Base-by-base conservation (phyloP, 345 rosid genomes). In the Arabidopsis arenosa region DNA sequence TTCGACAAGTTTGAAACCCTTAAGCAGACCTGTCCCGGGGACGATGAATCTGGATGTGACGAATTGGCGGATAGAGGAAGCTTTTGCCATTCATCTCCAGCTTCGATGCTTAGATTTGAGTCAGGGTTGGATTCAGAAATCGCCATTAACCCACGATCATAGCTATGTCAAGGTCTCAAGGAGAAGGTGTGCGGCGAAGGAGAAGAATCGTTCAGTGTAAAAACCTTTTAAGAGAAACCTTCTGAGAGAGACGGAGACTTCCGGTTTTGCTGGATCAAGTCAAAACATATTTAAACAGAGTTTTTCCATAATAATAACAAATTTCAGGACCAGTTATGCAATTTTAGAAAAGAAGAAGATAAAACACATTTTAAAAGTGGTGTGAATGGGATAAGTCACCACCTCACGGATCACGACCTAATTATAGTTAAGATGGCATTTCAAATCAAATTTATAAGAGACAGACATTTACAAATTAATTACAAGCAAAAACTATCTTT, bases 81-180 rank as follows among this genome's bases (percentile, higher is more conserved):
- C 80, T 72, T 84, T 87, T 83, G 90, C 90, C 92, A 88, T 88
- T 84, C 93, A 88, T 86, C 78, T 83, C 85, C 83, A 64, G 72
- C 77, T 80, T 70, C 69, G 43, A 63, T 80, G 57, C 36, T 64
- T 36, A 3, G 68, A 37, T 37, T 63, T 59, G 71, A 60, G 44
- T 68, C 43, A 33, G 36, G 28, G 49, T 1, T 74, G n/a, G 79
- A 56, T 54, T 63, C 73, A 63, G 53, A 43, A 63, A 55, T 72
- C 78, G 81, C 78, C 81, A 79, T 79, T 60, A 79, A 79, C 74
- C 60, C 9, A 79, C 28, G 65, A 59, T 73, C 81, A 78, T 78
- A 61, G 74, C 74, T 72, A 0, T 72, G 63, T 58, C 52, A 69
- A 51, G 32, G 45, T 7, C 55, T 68, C 74, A 43, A 21, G 33